Conservation (phyloP, 2,329 filamentous ascomycete species). For the Zopfia rhizophila region DNA sequence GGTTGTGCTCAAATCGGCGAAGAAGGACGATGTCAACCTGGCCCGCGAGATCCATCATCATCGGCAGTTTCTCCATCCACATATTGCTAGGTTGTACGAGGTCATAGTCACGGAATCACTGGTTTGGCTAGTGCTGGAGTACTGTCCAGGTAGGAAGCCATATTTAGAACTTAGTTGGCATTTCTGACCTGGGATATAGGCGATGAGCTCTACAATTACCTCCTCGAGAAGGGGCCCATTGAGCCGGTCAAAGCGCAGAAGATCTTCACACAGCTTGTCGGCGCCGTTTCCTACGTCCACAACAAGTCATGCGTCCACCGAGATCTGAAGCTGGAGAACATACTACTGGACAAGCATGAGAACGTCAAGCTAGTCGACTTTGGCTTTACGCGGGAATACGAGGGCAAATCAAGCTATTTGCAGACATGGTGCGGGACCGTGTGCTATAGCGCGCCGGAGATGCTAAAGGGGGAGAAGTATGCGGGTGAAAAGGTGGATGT, state of each 20-base stretch:
- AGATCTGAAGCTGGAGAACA: slow-evolving; percentile 96
- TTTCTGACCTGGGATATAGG: slow-evolving; percentile 62
- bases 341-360: slow-evolving; percentile 93
- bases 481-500: slow-evolving; percentile 98
- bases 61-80: slow-evolving; percentile 95
- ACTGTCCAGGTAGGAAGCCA: slow-evolving; percentile 78
- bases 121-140: slow-evolving; percentile 97
- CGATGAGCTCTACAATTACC: slow-evolving; percentile 96
- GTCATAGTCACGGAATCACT: slow-evolving; percentile 95
- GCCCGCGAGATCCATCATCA: slow-evolving; percentile 98
- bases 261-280: slow-evolving; percentile 95
- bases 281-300: slow-evolving; percentile 94
- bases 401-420: slow-evolving; percentile 91
- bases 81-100: slow-evolving; percentile 96
- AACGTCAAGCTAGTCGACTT: slow-evolving; percentile 99
- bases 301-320: slow-evolving; percentile 95
- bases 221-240: slow-evolving; percentile 86
- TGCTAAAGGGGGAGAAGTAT: slow-evolving; percentile 98
- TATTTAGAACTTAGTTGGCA: neutral
- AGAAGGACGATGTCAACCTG: slow-evolving; percentile 94
- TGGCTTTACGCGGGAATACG: slow-evolving; percentile 97
- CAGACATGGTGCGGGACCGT: slow-evolving; percentile 98
- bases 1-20: slow-evolving; percentile 98
- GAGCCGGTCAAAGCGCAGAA: slow-evolving; percentile 88
- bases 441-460: slow-evolving; percentile 97